Conservation (phyloP, 169 alveolate species). For the Theileria annulata region DNA sequence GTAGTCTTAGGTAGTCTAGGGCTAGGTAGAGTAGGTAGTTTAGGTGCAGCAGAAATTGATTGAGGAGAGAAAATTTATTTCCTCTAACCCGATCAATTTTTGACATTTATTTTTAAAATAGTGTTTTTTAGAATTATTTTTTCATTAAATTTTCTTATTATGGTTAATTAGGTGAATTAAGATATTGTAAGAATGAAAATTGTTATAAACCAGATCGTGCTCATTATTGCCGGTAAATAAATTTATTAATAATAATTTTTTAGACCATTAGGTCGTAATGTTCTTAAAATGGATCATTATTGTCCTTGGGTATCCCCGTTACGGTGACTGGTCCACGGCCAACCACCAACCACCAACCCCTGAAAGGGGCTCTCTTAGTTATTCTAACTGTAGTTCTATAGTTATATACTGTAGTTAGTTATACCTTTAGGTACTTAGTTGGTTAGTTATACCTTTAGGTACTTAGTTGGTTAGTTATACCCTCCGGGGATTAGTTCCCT, state of each 20-base stretch:
- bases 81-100: neutral
- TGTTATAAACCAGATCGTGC: conserved; percentile 67
- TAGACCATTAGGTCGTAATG: conserved; percentile 62
- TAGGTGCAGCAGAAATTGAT: neutral
- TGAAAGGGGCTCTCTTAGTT: too few species aligned
- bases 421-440: neutral
- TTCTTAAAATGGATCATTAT: conserved; percentile 66
- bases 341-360: neutral
- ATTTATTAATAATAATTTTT: conserved; percentile 2
- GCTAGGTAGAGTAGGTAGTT: neutral
- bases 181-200: conserved; percentile 52
- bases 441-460: neutral
- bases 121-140: neutral
- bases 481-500: too few species aligned
- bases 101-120: neutral
- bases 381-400: too few species aligned
- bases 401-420: neutral
- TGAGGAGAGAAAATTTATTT: neutral
- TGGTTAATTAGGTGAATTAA: conserved; percentile 34
- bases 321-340: neutral
- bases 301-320: conserved; percentile 59
- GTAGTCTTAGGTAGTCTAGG: too few species aligned
- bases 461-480: too few species aligned
- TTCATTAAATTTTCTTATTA: neutral
- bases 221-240: conserved; percentile 33